A percentile compares a stretch with the other conserved stretches of the same genome.
Conservation (phyloP, 495 filamentous ascomycete genomes). For the Aspergillus incahuasiensis region DNA sequence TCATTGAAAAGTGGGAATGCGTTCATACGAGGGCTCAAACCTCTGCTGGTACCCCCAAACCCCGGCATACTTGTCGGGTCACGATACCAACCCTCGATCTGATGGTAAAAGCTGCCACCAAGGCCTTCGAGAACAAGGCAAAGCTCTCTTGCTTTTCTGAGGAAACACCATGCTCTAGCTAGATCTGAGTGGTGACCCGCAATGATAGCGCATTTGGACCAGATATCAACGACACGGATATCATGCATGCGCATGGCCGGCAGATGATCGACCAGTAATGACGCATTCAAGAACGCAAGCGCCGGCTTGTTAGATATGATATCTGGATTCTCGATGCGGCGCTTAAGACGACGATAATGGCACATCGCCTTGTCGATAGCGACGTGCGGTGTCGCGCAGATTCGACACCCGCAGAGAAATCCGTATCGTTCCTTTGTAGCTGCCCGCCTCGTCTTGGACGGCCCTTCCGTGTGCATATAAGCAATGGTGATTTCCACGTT, state of each 20-base stretch:
- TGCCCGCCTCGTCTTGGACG: neutral
- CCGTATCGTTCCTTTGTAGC: neutral
- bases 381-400: neutral
- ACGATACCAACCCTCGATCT: slow-evolving; percentile 4
- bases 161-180: slow-evolving; percentile 14
- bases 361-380: neutral
- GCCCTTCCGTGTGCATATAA: slow-evolving; percentile 6
- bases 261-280: neutral
- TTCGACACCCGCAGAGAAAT: slow-evolving; percentile 13
- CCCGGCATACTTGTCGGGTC: slow-evolving; percentile 9
- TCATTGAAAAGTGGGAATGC: neutral
- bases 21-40: neutral
- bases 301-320: slow-evolving; percentile 7
- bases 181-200: slow-evolving; percentile 17
- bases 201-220: slow-evolving; percentile 15
- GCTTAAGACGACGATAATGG: neutral
- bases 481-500: slow-evolving; percentile 27
- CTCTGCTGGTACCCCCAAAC: slow-evolving; percentile 7
- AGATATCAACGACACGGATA: slow-evolving; percentile 5
- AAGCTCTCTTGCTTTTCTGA: neutral
- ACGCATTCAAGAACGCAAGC: slow-evolving; percentile 2
- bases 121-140: neutral
- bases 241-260: neutral
- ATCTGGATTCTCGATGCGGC: neutral
- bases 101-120: neutral